phyloP scores from a whole-genome alignment of 2,329 filamentous ascomycete genomes.

The Trichocomaceae sp. region DNA sequence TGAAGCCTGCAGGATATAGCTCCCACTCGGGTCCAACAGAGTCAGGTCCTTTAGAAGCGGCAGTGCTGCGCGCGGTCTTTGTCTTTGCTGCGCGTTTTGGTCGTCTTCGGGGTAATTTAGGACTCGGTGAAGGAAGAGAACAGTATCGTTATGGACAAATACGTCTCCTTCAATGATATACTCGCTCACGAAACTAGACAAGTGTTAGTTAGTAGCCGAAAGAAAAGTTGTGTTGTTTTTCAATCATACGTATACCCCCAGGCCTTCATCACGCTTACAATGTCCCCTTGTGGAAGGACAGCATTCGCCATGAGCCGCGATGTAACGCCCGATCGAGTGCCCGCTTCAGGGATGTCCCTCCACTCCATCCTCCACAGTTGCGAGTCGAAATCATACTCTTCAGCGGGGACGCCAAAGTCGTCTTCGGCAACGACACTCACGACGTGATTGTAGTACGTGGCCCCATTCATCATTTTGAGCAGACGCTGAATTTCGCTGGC shows the following conservation, averaged over 20 bases:
- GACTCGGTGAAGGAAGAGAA: constrained; percentile 52
- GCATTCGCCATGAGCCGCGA: constrained; percentile 47
- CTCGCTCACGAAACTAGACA: constrained; percentile 49
- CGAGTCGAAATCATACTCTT: constrained; percentile 32
- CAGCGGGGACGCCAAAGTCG: constrained; percentile 28
- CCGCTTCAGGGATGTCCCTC: constrained; percentile 45
- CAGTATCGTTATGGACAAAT: constrained; percentile 53
- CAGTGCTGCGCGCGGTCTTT: constrained; percentile 30
- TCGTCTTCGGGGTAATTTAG: constrained; percentile 40
- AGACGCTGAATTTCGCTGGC: constrained; percentile 39
- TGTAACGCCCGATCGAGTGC: constrained; percentile 48
- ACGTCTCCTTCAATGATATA: constrained; percentile 52
- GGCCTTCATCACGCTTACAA: constrained; percentile 45
- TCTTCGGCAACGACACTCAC: constrained; percentile 39
- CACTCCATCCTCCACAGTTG: constrained; percentile 43
- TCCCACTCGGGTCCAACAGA: constrained; percentile 50
- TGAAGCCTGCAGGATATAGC: constrained; percentile 53
- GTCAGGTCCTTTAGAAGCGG: constrained; percentile 42
- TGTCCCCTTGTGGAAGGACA: constrained; percentile 44
- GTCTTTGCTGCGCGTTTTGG: constrained; percentile 18
- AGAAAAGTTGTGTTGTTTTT: no score
- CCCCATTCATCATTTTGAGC: constrained; percentile 44
- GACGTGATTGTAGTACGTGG: constrained; percentile 50
- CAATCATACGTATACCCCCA: constrained; percentile 47
- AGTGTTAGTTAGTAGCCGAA: background rate